Evolutionary conservation across 2,329 filamentous ascomycete genomes (phyloP).

Genomic region (Diaporthe longicolla): DNA sequence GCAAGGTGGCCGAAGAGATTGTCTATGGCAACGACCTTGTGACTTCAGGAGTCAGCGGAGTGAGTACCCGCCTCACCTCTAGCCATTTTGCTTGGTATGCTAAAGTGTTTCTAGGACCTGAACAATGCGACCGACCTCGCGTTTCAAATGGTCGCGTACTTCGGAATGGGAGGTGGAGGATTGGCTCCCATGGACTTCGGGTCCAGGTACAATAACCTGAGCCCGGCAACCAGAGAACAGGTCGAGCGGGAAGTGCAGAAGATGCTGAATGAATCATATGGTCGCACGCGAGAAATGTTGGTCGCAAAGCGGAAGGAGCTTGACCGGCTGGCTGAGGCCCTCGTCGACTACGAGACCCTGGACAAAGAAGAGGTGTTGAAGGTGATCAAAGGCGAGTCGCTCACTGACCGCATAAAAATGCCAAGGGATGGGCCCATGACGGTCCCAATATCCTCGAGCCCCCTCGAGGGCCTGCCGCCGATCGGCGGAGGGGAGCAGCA

Average conservation of each 20-base stretch:
- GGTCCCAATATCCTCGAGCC: slow-evolving; percentile 64
- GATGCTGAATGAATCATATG: slow-evolving; percentile 84
- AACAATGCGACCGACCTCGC: slow-evolving; percentile 84
- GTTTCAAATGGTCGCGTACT: slow-evolving; percentile 88
- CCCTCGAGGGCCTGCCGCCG: slow-evolving; percentile 43
- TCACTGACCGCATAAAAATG: slow-evolving; percentile 77
- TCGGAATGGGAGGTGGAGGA: slow-evolving; percentile 85
- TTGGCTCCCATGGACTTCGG: slow-evolving; percentile 92
- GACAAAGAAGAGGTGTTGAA: slow-evolving; percentile 91
- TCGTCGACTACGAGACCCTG: slow-evolving; percentile 95
- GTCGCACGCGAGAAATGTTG: slow-evolving; percentile 80
- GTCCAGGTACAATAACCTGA: slow-evolving; percentile 84
- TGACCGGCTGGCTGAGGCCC: slow-evolving; percentile 87
- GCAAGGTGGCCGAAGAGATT: slow-evolving; percentile 87
- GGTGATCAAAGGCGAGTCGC: slow-evolving; percentile 87
- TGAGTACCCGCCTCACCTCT: slow-evolving; percentile 59
- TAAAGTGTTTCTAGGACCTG: slow-evolving; percentile 76
- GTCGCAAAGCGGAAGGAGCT: slow-evolving; percentile 84
- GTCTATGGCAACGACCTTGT: slow-evolving; percentile 93
- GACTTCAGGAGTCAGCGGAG: slow-evolving; percentile 86
- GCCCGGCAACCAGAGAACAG: slow-evolving; percentile 85
- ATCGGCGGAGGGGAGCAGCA: slow-evolving; percentile 38
- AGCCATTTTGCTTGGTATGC: slow-evolving; percentile 24
- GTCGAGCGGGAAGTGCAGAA: slow-evolving; percentile 92
- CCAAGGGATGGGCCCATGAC: slow-evolving; percentile 73